Evolutionary conservation across 768 basidiomycete species (phyloP).

Genomic region (Filobasidium floriforme): DNA sequence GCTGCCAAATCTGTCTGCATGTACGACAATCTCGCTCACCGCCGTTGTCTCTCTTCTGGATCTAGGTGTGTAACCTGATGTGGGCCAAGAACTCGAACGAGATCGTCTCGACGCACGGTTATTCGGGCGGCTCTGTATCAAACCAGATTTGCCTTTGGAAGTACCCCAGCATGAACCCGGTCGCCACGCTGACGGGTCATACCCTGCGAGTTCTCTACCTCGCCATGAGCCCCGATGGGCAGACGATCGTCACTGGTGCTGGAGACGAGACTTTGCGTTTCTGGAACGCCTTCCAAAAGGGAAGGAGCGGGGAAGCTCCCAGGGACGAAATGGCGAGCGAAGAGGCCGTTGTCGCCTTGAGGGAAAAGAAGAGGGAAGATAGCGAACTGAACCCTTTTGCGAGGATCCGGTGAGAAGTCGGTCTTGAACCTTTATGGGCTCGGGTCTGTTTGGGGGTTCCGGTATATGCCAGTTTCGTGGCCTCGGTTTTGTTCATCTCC

Average conservation of each 20-base stretch:
- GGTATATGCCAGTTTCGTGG: too few species aligned
- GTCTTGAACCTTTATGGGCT: neutral
- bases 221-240: slow-evolving; percentile 95
- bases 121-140: slow-evolving; percentile 83
- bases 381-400: slow-evolving; percentile 30
- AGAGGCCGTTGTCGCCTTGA: slow-evolving; percentile 9
- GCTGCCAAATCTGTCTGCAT: neutral
- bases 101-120: slow-evolving; percentile 95
- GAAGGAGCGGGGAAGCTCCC: slow-evolving; percentile 21
- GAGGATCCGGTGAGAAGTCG: slow-evolving; percentile 23
- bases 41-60: neutral
- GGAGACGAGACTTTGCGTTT: slow-evolving; percentile 95
- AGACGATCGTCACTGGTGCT: slow-evolving; percentile 95
- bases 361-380: slow-evolving; percentile 20
- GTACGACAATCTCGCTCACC: neutral
- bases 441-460: neutral
- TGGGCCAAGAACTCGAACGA: slow-evolving; percentile 95
- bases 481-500: too few species aligned
- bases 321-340: neutral
- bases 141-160: slow-evolving; percentile 89
- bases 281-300: slow-evolving; percentile 84
- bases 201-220: slow-evolving; percentile 90
- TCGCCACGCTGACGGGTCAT: slow-evolving; percentile 88
- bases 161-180: slow-evolving; percentile 87
- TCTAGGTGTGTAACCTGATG: slow-evolving; percentile 88